Evolutionary conservation across 805 yeast genomes (phyloP).

Genomic region (Yueomyces sinensis): DNA sequence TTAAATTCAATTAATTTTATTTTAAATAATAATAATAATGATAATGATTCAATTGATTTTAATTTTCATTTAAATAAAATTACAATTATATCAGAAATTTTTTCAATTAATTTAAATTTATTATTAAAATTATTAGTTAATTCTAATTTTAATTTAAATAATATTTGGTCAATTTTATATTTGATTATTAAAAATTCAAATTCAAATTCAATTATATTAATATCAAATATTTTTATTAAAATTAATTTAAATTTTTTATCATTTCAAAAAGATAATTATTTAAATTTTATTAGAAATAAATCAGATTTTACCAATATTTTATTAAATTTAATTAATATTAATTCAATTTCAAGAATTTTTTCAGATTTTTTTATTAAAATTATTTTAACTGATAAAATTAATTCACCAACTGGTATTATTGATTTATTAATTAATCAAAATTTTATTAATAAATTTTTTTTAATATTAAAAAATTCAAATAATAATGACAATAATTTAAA

Average conservation of each 20-base stretch:
- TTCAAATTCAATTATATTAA: constrained; percentile 45
- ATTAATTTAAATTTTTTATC: constrained; percentile 79
- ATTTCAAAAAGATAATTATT: constrained; percentile 40
- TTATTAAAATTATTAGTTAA: constrained; percentile 81
- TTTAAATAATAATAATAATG: not conserved
- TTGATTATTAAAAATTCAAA: constrained; percentile 39
- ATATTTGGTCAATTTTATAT: constrained; percentile 70
- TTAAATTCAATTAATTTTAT: constrained; percentile 1
- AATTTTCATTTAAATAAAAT: constrained; percentile 10
- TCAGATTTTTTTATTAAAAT: constrained; percentile 78
- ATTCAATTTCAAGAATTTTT: constrained; percentile 80
- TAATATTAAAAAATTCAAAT: constrained; percentile 31
- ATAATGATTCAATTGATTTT: not conserved
- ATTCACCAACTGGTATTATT: constrained; percentile 74
- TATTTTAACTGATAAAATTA: constrained; percentile 82
- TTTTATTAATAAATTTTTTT: constrained; percentile 53
- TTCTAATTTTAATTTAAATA: constrained; percentile 44
- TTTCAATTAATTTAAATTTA: constrained; percentile 85
- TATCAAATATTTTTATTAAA: constrained; percentile 76
- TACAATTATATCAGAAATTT: constrained; percentile 50
- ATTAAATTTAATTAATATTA: constrained; percentile 65
- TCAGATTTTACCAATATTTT: constrained; percentile 56
- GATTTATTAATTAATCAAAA: constrained; percentile 58
- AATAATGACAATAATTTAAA: constrained; percentile 37
- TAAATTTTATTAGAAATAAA: constrained; percentile 27